Evolutionary conservation across 192 early-diverging fungal species (phyloP).

Genomic region (Rhizophagus sp.): DNA sequence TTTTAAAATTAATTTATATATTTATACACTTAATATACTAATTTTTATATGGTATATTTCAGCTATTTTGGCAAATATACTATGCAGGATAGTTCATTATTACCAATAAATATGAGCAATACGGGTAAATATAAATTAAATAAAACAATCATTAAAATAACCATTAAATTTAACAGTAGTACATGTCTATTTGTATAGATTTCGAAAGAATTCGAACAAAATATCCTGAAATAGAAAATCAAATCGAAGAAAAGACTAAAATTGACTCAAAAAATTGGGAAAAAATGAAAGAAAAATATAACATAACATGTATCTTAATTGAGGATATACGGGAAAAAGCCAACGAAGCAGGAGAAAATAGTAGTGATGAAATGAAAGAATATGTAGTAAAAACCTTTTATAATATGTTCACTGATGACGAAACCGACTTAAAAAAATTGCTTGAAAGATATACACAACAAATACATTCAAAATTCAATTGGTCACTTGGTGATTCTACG

Average conservation of each 20-base stretch:
- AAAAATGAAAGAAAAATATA: neutral
- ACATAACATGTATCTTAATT: neutral
- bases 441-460: neutral
- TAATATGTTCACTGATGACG: neutral
- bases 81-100: too few species aligned
- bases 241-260: neutral
- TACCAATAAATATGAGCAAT: too few species aligned
- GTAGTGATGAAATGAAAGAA: neutral
- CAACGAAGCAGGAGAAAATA: too few species aligned
- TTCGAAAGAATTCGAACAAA: neutral
- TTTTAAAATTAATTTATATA: too few species aligned
- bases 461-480: neutral
- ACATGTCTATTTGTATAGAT: too few species aligned
- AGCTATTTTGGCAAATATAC: too few species aligned
- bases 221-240: neutral
- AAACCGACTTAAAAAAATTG: neutral
- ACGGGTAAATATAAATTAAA: neutral
- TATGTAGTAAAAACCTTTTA: neutral
- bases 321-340: too few species aligned
- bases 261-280: neutral
- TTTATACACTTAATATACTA: too few species aligned
- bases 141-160: neutral
- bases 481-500: too few species aligned
- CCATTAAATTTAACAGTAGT: too few species aligned
- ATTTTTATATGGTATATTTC: too few species aligned